Conservation (phyloP, 2,329 filamentous ascomycete species). For the Madurella mycetomatis region DNA sequence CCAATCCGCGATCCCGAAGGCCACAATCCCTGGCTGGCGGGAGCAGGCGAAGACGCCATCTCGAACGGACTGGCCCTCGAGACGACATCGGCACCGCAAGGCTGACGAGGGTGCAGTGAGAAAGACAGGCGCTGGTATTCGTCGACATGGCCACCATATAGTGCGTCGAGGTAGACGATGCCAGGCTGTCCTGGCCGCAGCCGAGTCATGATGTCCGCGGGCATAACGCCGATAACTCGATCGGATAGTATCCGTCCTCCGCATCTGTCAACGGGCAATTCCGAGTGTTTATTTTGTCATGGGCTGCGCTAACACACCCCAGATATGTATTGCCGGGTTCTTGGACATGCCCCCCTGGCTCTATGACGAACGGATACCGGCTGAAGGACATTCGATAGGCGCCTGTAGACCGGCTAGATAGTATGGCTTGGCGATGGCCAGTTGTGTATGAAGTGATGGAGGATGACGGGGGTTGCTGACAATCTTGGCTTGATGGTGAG, state of each 20-base stretch:
- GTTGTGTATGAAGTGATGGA: not conserved
- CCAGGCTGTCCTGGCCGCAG: conserved; percentile 4
- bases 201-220: conserved; percentile 14
- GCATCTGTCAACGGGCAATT: conserved; percentile 15
- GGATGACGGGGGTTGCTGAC: not conserved
- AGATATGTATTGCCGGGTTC: conserved; percentile 6
- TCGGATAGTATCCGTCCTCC: not conserved
- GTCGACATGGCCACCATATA: conserved; percentile 14
- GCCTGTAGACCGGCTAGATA: not conserved
- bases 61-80: conserved; percentile 8
- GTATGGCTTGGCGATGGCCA: not conserved
- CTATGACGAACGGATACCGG: not conserved
- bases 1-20: conserved; percentile 36
- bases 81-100: not conserved
- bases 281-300: conserved; percentile 10
- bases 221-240: conserved; percentile 12
- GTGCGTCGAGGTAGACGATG: conserved; percentile 5
- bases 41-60: conserved; percentile 21
- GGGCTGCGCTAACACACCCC: conserved; percentile 5
- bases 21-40: conserved; percentile 8
- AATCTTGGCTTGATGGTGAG: conserved; percentile 5
- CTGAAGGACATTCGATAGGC: not conserved
- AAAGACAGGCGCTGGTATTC: not conserved
- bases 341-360: not conserved
- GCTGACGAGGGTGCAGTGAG: conserved; percentile 4